These are phyloP conservation scores for Phylloporus sp. DNA, from an alignment of 768 basidiomycete species.

Conservation along the genomic window DNA sequence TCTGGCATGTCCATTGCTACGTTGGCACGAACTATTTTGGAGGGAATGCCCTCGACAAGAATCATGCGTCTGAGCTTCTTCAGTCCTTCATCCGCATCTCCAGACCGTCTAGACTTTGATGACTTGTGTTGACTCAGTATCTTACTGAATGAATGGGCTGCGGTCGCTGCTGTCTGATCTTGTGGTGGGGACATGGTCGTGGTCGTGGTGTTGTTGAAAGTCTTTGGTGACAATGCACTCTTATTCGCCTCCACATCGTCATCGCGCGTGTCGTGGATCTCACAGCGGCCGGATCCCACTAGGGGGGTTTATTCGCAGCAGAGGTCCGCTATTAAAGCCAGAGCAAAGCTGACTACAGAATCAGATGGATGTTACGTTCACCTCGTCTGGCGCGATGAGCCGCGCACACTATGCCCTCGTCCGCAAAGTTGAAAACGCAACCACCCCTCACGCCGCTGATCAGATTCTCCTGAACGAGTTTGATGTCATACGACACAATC, in stretches of 20 bases:
- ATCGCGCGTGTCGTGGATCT: too few species aligned
- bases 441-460: slow-evolving; percentile 55
- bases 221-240: slow-evolving; percentile 3
- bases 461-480: slow-evolving; percentile 57
- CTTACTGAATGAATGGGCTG: slow-evolving; percentile 77
- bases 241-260: not conserved
- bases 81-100: slow-evolving; percentile 74
- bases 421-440: slow-evolving; percentile 61
- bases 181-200: slow-evolving; percentile 23
- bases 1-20: not conserved
- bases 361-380: slow-evolving; percentile 74
- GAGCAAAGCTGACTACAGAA: not conserved
- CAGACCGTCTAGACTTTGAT: slow-evolving; percentile 58
- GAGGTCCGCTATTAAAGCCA: slow-evolving; percentile 11
- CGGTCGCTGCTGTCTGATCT: slow-evolving; percentile 29
- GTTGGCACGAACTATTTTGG: slow-evolving; percentile 52
- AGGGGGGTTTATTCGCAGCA: slow-evolving; percentile 2
- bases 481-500: slow-evolving; percentile 46
- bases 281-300: too few species aligned
- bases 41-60: slow-evolving; percentile 87
- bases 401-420: slow-evolving; percentile 74
- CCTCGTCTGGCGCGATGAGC: slow-evolving; percentile 72
- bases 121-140: slow-evolving; percentile 67
- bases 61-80: slow-evolving; percentile 85
- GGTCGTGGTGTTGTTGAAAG: not conserved